Conservation (phyloP, 192 early-diverging fungal genomes). For the Diversispora epigaea region DNA sequence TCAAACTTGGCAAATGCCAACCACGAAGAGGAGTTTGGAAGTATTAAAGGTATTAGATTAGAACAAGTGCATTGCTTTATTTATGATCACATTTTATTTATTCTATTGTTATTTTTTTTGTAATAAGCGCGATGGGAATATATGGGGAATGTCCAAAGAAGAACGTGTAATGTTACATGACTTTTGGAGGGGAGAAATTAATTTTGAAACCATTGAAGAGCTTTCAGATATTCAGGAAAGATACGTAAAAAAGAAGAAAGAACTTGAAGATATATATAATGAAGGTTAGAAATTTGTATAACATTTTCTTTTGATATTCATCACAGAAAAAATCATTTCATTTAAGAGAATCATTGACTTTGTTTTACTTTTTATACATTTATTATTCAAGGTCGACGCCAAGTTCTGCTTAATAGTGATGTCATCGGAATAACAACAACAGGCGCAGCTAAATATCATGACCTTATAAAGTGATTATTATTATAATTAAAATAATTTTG, state of each 20-base stretch:
- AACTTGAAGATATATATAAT: conserved; percentile 38
- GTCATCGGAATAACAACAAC: conserved; percentile 63
- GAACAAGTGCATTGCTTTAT: background rate
- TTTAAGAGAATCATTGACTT: too few relatives aligned
- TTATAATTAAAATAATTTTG: background rate
- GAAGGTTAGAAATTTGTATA: background rate
- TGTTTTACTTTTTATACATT: too few relatives aligned
- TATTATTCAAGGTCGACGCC: conserved; percentile 13
- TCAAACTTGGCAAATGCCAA: too few relatives aligned
- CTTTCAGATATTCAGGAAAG: conserved; percentile 23
- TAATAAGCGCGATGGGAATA: conserved; percentile 28
- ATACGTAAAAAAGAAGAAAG: conserved; percentile 16
- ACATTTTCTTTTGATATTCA: too few relatives aligned
- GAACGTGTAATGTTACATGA: conserved; percentile 47
- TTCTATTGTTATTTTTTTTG: conserved; percentile 34
- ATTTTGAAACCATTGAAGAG: conserved; percentile 30
- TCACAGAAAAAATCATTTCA: too few relatives aligned
- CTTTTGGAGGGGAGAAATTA: conserved; percentile 40
- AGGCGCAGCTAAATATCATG: conserved; percentile 56
- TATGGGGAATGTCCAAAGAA: conserved; percentile 51
- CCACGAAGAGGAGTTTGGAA: too few relatives aligned
- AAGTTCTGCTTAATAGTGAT: conserved; percentile 33
- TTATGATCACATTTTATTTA: conserved; percentile 19
- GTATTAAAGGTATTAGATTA: too few relatives aligned
- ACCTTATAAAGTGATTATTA: background rate